Evolutionary conservation across 768 basidiomycete species (phyloP).

Genomic region (Boletus rex-veris): DNA sequence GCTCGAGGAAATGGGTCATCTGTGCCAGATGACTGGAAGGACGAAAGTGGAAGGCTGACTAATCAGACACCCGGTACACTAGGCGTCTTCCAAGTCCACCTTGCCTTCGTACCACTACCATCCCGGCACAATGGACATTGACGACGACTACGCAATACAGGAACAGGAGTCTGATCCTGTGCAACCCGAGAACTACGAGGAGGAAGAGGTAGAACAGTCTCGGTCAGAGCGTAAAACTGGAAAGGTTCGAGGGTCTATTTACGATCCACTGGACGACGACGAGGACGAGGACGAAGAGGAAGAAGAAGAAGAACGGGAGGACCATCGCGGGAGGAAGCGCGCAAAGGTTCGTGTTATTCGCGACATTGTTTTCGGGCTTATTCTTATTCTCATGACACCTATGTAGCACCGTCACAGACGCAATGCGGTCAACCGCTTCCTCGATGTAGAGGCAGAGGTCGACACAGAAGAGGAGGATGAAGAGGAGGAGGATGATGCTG

Average conservation of each 20-base stretch:
- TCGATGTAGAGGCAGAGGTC: constrained; percentile 95
- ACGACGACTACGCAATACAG: constrained; percentile 34
- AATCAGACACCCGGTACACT: constrained; percentile 9
- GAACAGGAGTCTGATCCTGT: constrained; percentile 28
- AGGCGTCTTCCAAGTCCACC: not conserved
- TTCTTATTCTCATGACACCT: constrained; percentile 8
- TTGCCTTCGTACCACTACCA: constrained; percentile 28
- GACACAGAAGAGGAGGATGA: constrained; percentile 97
- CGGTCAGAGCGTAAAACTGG: constrained; percentile 18
- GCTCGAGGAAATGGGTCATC: constrained; percentile 46
- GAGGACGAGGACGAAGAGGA: constrained; percentile 58
- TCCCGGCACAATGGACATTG: constrained; percentile 26
- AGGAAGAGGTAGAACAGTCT: constrained; percentile 32
- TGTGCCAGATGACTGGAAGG: not conserved
- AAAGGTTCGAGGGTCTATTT: constrained; percentile 31
- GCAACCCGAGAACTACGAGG: constrained; percentile 38
- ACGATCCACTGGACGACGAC: constrained; percentile 37
- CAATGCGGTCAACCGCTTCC: constrained; percentile 69
- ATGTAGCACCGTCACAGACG: constrained; percentile 64
- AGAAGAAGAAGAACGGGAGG: constrained; percentile 50
- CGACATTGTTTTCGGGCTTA: not conserved
- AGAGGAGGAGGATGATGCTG: constrained; percentile 80
- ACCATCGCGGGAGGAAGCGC: constrained; percentile 50
- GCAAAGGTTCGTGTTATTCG: constrained; percentile 47
- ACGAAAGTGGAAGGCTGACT: constrained; percentile 22